Conservation (phyloP, 2,329 filamentous ascomycete species). For the Paramyrothecium sp. region DNA sequence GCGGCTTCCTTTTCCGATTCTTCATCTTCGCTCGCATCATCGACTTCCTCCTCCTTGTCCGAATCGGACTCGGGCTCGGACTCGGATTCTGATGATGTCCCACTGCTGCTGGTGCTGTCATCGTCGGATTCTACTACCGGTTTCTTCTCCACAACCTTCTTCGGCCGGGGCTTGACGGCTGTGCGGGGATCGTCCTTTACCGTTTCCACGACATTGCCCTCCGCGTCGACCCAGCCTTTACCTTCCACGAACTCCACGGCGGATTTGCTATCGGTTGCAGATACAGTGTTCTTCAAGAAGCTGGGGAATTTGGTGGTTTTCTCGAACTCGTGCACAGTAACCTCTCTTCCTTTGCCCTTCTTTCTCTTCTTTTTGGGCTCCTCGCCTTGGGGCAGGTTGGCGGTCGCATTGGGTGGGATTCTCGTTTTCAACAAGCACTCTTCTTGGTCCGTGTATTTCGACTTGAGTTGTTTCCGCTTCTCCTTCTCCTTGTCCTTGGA, state of each 20-base stretch:
- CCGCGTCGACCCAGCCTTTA: constrained; percentile 82
- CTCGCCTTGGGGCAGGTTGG: constrained; percentile 39
- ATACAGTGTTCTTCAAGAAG: constrained; percentile 63
- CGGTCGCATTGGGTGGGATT: constrained; percentile 51
- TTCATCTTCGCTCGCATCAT: constrained; percentile 11
- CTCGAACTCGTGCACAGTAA: constrained; percentile 84
- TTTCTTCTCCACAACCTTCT: constrained; percentile 20
- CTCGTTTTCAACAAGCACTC: constrained; percentile 86
- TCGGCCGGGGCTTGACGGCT: constrained; percentile 20
- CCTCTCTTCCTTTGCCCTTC: constrained; percentile 47
- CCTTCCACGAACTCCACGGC: constrained; percentile 71
- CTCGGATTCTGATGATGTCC: constrained; percentile 34
- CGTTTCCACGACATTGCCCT: constrained; percentile 72
- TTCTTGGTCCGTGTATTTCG: constrained; percentile 76
- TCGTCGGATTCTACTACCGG: constrained; percentile 17
- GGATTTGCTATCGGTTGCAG: constrained; percentile 30
- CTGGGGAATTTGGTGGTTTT: constrained; percentile 80
- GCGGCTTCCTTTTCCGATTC: constrained; percentile 4
- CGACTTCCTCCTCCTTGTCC: constrained; percentile 15
- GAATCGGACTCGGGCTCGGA: constrained; percentile 28
- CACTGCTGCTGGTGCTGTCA: constrained; percentile 22
- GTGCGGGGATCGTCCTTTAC: constrained; percentile 28
- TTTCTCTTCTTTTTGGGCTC: constrained; percentile 58
- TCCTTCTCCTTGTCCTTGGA: constrained; percentile 49
- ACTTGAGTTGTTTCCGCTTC: constrained; percentile 60